Evolutionary conservation across 352 stramenopile species (phyloP), one percentile per base, ranked within the genome.

Genomic region (Phytophthora ohioensis): DNA sequence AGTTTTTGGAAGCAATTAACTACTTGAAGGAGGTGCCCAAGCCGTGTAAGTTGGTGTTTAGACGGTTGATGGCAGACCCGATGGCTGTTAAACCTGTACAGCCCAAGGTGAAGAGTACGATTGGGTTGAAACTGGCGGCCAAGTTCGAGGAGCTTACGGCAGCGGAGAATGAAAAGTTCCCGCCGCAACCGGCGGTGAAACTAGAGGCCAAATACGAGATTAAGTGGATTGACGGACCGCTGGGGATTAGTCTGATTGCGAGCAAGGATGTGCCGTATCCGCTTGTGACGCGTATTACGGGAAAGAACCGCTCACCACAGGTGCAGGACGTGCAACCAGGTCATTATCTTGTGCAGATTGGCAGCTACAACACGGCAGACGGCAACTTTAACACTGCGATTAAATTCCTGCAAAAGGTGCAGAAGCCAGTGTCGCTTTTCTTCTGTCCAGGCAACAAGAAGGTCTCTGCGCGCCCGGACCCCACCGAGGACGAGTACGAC

Each of bases 351-450:
- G 87, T 96, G 47, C 88, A 94, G 66, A 96, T 96, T 42, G 89
- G 89, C 17, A 85, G 66, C 32, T 96, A 96, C 69, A 92, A 87
- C 68, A 96, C 89, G 0, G 78, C 85, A 4, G 87, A 91, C 41
- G 89, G 89, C 35, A 95, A 94, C 48, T 96, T 96, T 64, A 96
- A 96, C 69, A 91, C 87, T 5, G 89, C 89, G 17, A 96, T 96
- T 71, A 96, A 96, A 76, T 94, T 94, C 34, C 62, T 96, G 56
- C 89, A 96, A 67, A 94, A 95, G 58, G 86, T 96, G 9, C 86
- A 79, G 66, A 96, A 96, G 59, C 89, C 89, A 0, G 89, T 94
- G 31, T 92, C 86, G 27, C 69, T 96, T 5, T 95, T 80, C 68
- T 96, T 96, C 49, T 94, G 86, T 30, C 89, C 89, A 1, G 84